Conservation (phyloP, 2,329 filamentous ascomycete genomes). For the Cercospora sp. region DNA sequence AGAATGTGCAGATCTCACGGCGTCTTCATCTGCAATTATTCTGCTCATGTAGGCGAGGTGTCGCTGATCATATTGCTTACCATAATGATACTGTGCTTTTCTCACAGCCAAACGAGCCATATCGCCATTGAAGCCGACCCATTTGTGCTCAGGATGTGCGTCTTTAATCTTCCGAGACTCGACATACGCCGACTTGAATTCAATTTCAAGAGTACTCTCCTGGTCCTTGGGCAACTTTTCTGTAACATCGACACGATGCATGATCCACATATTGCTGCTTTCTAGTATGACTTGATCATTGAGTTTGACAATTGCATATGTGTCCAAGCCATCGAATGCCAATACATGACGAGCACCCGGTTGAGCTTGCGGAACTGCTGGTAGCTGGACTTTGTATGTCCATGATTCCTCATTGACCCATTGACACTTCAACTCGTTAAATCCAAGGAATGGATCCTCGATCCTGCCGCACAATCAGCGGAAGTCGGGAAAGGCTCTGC, state of each 20-base stretch:
- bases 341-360: slow-evolving; percentile 48
- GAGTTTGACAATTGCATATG: slow-evolving; percentile 60
- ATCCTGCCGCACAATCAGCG: slow-evolving; percentile 43
- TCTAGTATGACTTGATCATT: slow-evolving; percentile 57
- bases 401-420: slow-evolving; percentile 53
- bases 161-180: slow-evolving; percentile 56
- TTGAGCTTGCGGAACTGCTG: slow-evolving; percentile 34
- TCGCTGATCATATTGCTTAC: background rate
- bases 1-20: background rate
- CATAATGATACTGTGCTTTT: slow-evolving; percentile 54
- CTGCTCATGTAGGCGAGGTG: background rate
- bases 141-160: slow-evolving; percentile 58
- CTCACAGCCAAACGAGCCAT: slow-evolving; percentile 56
- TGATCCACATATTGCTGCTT: slow-evolving; percentile 66
- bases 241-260: slow-evolving; percentile 57
- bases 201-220: slow-evolving; percentile 56
- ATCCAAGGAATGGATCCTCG: slow-evolving; percentile 52
- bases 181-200: slow-evolving; percentile 58
- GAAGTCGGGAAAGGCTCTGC: background rate
- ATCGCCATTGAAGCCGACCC: slow-evolving; percentile 54
- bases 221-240: slow-evolving; percentile 36
- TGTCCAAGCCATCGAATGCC: slow-evolving; percentile 65
- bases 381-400: slow-evolving; percentile 50
- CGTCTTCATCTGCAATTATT: background rate
- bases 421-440: slow-evolving; percentile 53